Evolutionary conservation across 1,284 basidiomycete species (phyloP), one percentile per base, ranked within the genome.

Genomic region (Mycosarcoma maydis): DNA sequence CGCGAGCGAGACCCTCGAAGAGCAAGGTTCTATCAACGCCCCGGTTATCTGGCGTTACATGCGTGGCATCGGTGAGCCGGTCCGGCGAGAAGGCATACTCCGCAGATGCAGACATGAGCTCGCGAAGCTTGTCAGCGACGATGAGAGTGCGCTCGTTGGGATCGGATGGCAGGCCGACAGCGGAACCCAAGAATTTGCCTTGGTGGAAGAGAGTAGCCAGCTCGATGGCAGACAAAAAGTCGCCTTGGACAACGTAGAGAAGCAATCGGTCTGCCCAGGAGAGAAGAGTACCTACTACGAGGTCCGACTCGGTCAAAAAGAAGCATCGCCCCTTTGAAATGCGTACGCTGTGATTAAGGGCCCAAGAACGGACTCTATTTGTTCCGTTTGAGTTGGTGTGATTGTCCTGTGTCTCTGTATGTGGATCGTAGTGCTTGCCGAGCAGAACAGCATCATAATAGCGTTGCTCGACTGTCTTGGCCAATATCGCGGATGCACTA

Each of bases 191-290:
- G 9, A 90, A 90, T 36, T 87, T 86, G 10, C 89, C 90, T n/a
- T 88, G 84, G 80, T 94, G 94, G 83, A 95, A 98, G 0, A 87
- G 85, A 19, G 91, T 87, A 0, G 91, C 88, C 16, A 95, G 85
- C 46, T 93, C 89, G 69, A 98, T 96, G 1, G 96, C 95, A 39
- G 86, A 88, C 16, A 98, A 85, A 80, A 97, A 94, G 76, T 97
- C 90, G 26, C 94, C 93, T 5, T 87, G 85, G 76, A 92, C 87
- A 23, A 98, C 94, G 48, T 90, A 88, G 4, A 88, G 85, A 26
- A 98, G 84, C 20, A 98, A 89, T 20, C 91, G 89, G 80, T 98
- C 94, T 10, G 95, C 93, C 96, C 96, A 99, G 1, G 93, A 92
- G 39, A 95, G 85, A 22, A 98, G 85, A 0, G 90, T 92, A 24